Percentiles rank a stretch among this genome's conserved stretches.
Evolutionary conservation across 305 asterid genomes (phyloP).

Genomic region (Fraxinus sp.): DNA sequence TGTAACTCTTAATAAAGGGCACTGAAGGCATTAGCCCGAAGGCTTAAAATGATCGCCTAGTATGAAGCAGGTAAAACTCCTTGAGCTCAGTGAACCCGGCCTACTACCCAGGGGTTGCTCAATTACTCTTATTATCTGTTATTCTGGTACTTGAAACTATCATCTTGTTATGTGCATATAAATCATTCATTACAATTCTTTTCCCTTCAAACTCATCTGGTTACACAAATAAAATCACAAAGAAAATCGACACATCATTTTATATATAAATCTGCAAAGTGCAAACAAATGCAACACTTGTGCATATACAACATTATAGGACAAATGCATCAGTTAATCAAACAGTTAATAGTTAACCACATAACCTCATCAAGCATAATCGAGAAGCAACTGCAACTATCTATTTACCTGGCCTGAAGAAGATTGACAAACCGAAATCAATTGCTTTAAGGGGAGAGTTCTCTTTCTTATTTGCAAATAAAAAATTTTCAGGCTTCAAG

Average conservation of each 20-base stretch:
- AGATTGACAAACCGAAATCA: conserved; percentile 84
- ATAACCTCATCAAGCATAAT: conserved; percentile 12
- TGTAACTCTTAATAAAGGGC: neutral
- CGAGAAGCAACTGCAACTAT: conserved; percentile 7
- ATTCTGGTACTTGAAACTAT: neutral
- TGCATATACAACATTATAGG: neutral
- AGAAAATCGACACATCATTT: neutral
- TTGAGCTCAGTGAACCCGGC: neutral
- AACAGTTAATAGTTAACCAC: neutral
- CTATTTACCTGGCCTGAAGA: conserved; percentile 81
- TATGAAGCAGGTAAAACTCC: neutral
- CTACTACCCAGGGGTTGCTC: neutral
- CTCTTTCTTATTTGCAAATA: conserved; percentile 81
- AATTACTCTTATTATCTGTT: neutral
- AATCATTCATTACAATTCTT: neutral
- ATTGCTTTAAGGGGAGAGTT: conserved; percentile 90
- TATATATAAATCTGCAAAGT: conserved; percentile 14
- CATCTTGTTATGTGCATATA: neutral
- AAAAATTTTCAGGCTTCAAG: conserved; percentile 80
- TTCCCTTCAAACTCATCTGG: neutral
- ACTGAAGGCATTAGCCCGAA: neutral
- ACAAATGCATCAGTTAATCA: neutral
- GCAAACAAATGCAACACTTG: conserved; percentile 1
- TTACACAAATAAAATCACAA: neutral
- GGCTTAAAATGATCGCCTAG: neutral